A percentile compares a stretch with the other conserved stretches of the same genome.
Conservation (phyloP, 768 basidiomycete genomes). For the Lyophyllum atratum region DNA sequence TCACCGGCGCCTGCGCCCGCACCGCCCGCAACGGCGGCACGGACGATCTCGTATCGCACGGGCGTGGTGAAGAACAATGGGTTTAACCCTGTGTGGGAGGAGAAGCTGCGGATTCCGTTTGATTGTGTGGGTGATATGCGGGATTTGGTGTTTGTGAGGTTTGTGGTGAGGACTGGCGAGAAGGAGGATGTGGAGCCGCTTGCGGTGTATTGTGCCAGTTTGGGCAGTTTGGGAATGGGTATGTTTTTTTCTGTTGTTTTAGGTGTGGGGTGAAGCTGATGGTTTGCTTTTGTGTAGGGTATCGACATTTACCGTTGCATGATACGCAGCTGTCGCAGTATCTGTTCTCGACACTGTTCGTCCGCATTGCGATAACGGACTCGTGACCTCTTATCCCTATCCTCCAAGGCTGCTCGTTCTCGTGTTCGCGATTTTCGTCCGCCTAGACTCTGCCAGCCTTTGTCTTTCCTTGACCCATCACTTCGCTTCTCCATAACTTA, state of each 20-base stretch:
- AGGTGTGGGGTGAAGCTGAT: not conserved
- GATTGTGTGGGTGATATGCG: constrained; percentile 76
- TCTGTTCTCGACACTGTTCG: constrained; percentile 92
- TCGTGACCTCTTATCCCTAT: not conserved
- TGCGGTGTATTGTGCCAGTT: constrained; percentile 73
- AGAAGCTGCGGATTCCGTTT: constrained; percentile 70
- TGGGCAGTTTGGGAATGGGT: constrained; percentile 81
- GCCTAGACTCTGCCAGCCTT: not conserved
- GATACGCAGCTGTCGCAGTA: constrained; percentile 88
- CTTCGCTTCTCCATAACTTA: not conserved
- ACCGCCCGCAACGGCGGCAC: constrained; percentile 33
- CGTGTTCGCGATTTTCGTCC: not conserved
- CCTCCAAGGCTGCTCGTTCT: not conserved
- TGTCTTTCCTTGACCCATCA: not conserved
- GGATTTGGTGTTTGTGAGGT: constrained; percentile 84
- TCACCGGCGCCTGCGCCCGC: constrained; percentile 8
- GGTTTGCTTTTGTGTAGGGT: constrained; percentile 53
- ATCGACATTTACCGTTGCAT: constrained; percentile 90
- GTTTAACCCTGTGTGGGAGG: constrained; percentile 92
- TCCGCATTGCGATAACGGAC: constrained; percentile 56
- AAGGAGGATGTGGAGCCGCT: constrained; percentile 64
- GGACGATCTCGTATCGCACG: constrained; percentile 59
- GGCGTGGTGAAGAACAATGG: constrained; percentile 83
- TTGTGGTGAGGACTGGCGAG: constrained; percentile 73
- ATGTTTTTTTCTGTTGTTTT: constrained; percentile 14